Evolutionary conservation across 2,329 filamentous ascomycete species (phyloP).

Genomic region (Colletotrichum lentis): DNA sequence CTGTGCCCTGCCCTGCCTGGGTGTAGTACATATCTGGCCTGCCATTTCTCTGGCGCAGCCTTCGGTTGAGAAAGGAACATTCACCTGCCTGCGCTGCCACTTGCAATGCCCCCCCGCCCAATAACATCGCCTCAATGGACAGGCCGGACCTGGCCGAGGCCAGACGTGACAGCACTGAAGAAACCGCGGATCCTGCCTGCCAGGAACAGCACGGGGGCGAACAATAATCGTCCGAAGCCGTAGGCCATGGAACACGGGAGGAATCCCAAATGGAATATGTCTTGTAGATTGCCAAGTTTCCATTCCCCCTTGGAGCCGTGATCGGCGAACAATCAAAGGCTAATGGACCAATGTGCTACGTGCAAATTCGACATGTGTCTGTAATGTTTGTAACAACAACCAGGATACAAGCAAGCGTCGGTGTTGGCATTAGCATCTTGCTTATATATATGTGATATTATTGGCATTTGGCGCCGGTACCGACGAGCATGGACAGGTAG

Average conservation of each 20-base stretch:
- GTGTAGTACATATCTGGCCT: neutral
- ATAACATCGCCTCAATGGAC: slow-evolving; percentile 2
- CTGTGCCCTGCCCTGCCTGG: slow-evolving; percentile 31
- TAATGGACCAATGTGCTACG: slow-evolving; percentile 12
- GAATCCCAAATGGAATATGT: neutral
- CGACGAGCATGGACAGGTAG: slow-evolving; percentile 14
- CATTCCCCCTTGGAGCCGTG: neutral
- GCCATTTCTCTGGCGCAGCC: neutral
- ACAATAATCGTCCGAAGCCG: slow-evolving; percentile 9
- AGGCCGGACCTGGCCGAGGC: slow-evolving; percentile 17
- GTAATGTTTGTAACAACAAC: slow-evolving; percentile 28
- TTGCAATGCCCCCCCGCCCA: neutral
- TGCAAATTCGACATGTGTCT: slow-evolving; percentile 15
- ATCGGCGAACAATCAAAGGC: neutral
- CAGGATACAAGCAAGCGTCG: neutral
- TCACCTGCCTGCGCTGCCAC: slow-evolving; percentile 9
- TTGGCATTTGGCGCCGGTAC: slow-evolving; percentile 19
- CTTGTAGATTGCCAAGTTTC: neutral
- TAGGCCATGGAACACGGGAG: slow-evolving; percentile 11
- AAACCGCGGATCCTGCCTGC: slow-evolving; percentile 30
- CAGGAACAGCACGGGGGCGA: slow-evolving; percentile 21
- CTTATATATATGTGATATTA: neutral
- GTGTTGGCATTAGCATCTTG: slow-evolving; percentile 22
- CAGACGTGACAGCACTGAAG: slow-evolving; percentile 16
- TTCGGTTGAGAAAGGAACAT: slow-evolving; percentile 10